These are phyloP conservation scores for Colletotrichum trifolii DNA, from an alignment of 2,329 filamentous ascomycete species.

Conservation along the genomic window DNA sequence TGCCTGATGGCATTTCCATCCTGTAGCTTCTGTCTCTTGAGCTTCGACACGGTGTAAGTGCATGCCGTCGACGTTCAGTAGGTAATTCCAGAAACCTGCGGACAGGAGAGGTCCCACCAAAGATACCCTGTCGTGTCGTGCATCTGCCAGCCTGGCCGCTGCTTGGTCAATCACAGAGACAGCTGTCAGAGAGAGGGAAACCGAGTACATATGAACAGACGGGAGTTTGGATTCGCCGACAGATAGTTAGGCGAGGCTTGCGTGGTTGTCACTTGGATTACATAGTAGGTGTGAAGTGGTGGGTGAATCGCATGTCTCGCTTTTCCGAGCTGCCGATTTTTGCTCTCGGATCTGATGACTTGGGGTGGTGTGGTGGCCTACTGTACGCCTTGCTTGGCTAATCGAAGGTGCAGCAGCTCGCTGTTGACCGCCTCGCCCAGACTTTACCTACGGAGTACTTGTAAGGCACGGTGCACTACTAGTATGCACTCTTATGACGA, in stretches of 20 bases:
- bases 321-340: conserved; percentile 32
- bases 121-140: conserved; percentile 5
- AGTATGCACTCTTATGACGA: conserved; percentile 12
- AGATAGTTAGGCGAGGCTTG: conserved; percentile 10
- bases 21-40: conserved; percentile 1
- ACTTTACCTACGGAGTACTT: background rate
- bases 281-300: conserved; percentile 12
- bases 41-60: conserved; percentile 16
- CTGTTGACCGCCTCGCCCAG: background rate
- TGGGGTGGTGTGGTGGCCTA: too few species aligned
- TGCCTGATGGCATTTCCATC: conserved; percentile 3
- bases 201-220: conserved; percentile 13
- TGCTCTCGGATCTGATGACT: conserved; percentile 29
- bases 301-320: conserved; percentile 24
- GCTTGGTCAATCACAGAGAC: conserved; percentile 11
- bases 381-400: too few species aligned
- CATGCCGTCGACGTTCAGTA: conserved; percentile 15
- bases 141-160: conserved; percentile 15
- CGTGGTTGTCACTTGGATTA: conserved; percentile 18
- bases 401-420: too few species aligned
- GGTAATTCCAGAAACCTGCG: conserved; percentile 28
- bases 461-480: too few species aligned
- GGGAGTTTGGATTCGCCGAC: conserved; percentile 7
- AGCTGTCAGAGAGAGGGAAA: conserved; percentile 5
- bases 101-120: background rate